Percentiles rank a stretch among this genome's conserved stretches.
These are phyloP conservation scores for Microthlaspi erraticum DNA, from an alignment of 345 rosid genomes.

Conservation along the genomic window DNA sequence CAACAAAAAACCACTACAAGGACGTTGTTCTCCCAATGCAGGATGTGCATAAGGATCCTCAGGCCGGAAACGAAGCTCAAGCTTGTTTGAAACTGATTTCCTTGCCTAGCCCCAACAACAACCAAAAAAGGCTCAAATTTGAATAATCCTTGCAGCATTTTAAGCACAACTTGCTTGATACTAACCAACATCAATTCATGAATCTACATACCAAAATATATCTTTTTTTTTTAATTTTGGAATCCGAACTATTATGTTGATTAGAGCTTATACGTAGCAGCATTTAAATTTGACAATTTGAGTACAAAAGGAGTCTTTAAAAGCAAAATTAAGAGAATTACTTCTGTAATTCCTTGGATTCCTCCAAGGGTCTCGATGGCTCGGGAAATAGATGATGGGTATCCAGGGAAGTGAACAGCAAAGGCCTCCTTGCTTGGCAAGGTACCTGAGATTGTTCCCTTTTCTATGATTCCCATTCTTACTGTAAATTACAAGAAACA, in stretches of 20 bases:
- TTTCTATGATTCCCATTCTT: constrained; percentile 70
- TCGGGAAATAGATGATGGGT: constrained; percentile 73
- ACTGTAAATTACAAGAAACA: constrained; percentile 20
- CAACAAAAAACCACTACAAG: constrained; percentile 58
- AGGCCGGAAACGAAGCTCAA: constrained; percentile 84
- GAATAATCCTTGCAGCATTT: constrained; percentile 13
- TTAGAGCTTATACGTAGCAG: constrained; percentile 11
- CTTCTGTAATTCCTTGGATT: constrained; percentile 64
- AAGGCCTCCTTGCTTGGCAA: constrained; percentile 68
- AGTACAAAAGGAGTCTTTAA: not conserved
- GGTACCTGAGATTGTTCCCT: constrained; percentile 68
- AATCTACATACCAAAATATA: not conserved
- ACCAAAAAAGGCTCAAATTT: not conserved
- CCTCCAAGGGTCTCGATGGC: constrained; percentile 89
- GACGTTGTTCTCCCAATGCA: constrained; percentile 71
- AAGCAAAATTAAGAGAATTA: constrained; percentile 1
- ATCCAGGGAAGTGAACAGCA: constrained; percentile 83
- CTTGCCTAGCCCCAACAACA: constrained; percentile 56
- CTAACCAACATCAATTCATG: constrained; percentile 10
- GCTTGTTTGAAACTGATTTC: constrained; percentile 58
- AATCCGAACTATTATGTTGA: not conserved
- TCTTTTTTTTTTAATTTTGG: not conserved
- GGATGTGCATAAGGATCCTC: constrained; percentile 94
- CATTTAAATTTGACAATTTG: not conserved
- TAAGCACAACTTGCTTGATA: not conserved